Conservation (phyloP, 2,329 filamentous ascomycete genomes). For the Cytospora schulzeri region DNA sequence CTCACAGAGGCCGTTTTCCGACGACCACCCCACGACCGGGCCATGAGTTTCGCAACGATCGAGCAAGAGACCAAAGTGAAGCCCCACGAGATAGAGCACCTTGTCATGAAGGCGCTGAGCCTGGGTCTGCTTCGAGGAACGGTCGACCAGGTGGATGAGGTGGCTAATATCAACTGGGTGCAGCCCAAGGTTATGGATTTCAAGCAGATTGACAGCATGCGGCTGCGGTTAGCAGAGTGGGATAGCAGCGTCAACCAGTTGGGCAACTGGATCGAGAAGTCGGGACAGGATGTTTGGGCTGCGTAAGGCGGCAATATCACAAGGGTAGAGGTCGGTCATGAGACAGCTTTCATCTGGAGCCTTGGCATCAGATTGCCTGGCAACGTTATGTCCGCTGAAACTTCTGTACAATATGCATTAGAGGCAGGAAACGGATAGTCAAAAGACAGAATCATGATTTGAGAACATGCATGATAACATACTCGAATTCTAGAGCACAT, state of each 20-base stretch:
- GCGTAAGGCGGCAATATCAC: constrained; percentile 51
- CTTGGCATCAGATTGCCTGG: neutral
- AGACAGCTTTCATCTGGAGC: neutral
- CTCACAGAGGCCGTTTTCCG: constrained; percentile 96
- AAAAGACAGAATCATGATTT: constrained; percentile 12
- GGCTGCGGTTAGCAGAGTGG: constrained; percentile 86
- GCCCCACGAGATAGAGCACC: constrained; percentile 90
- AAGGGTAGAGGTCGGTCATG: neutral
- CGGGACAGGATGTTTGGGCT: constrained; percentile 95
- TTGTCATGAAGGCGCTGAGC: constrained; percentile 99
- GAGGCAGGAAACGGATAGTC: constrained; percentile 9
- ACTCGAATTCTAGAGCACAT: neutral
- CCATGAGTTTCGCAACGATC: constrained; percentile 90
- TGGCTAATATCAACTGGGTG: constrained; percentile 97
- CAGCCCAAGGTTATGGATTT: constrained; percentile 97
- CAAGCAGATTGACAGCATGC: constrained; percentile 93
- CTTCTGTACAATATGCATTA: constrained; percentile 25
- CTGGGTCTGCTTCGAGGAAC: constrained; percentile 85
- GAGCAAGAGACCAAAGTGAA: constrained; percentile 89
- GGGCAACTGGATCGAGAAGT: constrained; percentile 94
- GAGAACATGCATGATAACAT: neutral
- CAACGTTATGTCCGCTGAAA: neutral
- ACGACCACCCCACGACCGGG: constrained; percentile 89
- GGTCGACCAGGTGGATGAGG: constrained; percentile 93
- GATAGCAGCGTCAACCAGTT: constrained; percentile 93